Evolutionary conservation across 768 basidiomycete genomes (phyloP).

Genomic region (Calocybe indica): DNA sequence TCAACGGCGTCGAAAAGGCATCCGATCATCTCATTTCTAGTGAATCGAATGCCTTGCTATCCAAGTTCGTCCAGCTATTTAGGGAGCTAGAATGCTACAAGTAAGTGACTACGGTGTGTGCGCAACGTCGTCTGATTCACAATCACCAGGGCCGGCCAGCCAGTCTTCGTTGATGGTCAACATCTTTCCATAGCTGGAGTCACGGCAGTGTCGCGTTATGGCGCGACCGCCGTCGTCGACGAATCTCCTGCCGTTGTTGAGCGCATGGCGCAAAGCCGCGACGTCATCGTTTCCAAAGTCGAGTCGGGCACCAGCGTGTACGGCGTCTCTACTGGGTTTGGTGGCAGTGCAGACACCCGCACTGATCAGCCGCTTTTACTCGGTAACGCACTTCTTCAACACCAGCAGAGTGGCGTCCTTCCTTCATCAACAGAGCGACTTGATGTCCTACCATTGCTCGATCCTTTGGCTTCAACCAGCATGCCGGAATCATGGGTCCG

Average conservation of each 20-base stretch:
- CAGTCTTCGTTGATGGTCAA: conserved; percentile 64
- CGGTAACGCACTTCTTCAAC: conserved; percentile 79
- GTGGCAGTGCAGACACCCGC: conserved; percentile 84
- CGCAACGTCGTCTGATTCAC: conserved; percentile 1
- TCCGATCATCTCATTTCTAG: too few species aligned
- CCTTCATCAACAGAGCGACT: conserved; percentile 46
- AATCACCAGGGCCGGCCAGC: conserved; percentile 46
- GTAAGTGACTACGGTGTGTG: conserved; percentile 28
- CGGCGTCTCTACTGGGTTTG: conserved; percentile 81
- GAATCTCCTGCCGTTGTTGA: conserved; percentile 38
- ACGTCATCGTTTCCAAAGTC: conserved; percentile 62
- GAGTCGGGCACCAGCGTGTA: conserved; percentile 67
- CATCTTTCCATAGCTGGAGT: conserved; percentile 72
- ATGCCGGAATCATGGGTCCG: conserved; percentile 91
- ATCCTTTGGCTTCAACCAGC: conserved; percentile 57
- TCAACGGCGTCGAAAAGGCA: conserved; percentile 14
- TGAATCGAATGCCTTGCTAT: conserved; percentile 26
- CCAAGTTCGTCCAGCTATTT: conserved; percentile 51
- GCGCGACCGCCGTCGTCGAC: conserved; percentile 45
- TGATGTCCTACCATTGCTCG: conserved; percentile 59
- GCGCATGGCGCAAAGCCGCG: conserved; percentile 57
- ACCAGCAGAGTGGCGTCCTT: conserved; percentile 72
- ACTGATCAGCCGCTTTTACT: conserved; percentile 70
- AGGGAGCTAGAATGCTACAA: conserved; percentile 61
- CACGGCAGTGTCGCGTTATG: conserved; percentile 66